Base-by-base conservation (phyloP, 495 filamentous ascomycete genomes). In the Hypomontagnella submonticulosa region DNA sequence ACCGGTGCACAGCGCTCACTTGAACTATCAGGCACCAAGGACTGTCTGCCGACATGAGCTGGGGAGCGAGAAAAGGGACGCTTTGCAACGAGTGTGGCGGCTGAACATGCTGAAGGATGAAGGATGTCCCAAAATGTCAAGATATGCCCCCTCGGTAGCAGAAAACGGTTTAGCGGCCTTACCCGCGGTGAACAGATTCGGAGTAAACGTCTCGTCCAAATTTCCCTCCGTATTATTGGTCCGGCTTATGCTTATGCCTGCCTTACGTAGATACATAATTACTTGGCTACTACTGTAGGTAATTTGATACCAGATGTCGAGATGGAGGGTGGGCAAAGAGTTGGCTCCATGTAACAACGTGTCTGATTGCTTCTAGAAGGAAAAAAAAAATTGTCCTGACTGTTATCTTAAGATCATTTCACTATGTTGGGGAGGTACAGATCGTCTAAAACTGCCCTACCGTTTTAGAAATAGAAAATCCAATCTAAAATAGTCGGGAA, bases 111-210 rank as follows among this genome's bases (percentile, higher is more conserved):
- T 50, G 66, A 51, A 68, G 66, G 59, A 68, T 68, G 59, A 54
- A 34, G 66, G 55, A 63, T 63, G 61, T 66, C 59, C 59, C 53
- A 47, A 60, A 59, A 34, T 56, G 63, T 67, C 57, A 60, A 55
- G 53, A 65, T 66, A 56, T 41, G 47, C 66, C 49, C 33, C 52
- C 41, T 72, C 70, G 70, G 70, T 72, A 69, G 63, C 55, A 36
- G 51, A 63, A 70, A 55, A 16, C 18, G 66, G 70, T 67, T 70
- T 72, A 72, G 70, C 66, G 70, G 62, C 57, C n/a, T 36, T 41
- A 41, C 54, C 50, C 54, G 60, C 66, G 66, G 66, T 68, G 59
- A 63, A 58, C 66, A n/a, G 48, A 63, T 68, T 63, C 38, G 66
- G 66, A 49, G 59, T 59, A 56, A 59, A 44, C 20, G 40, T 34